Percentiles rank a stretch among this genome's conserved stretches.
These are phyloP conservation scores for Cenococcum geophilum DNA, from an alignment of 495 filamentous ascomycete genomes.

Conservation along the genomic window DNA sequence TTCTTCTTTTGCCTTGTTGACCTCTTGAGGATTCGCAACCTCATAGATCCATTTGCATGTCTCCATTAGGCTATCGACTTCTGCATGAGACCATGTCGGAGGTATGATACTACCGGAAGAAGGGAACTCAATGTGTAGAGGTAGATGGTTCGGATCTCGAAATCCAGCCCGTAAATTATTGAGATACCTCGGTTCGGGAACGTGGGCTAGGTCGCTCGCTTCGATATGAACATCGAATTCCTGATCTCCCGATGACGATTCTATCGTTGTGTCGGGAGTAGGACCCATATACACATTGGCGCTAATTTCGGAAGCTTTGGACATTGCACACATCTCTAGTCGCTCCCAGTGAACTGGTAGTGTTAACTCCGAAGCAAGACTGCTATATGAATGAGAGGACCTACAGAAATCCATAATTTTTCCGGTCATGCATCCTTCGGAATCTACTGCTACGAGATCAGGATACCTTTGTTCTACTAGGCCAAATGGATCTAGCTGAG, in stretches of 20 bases:
- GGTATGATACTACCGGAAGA: conserved; percentile 85
- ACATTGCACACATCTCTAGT: conserved; percentile 89
- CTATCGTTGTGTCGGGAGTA: conserved; percentile 62
- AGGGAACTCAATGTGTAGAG: conserved; percentile 72
- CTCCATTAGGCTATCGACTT: conserved; percentile 75
- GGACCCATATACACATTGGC: conserved; percentile 87
- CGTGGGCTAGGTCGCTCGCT: conserved; percentile 70
- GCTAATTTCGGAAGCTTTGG: conserved; percentile 77
- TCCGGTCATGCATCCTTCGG: conserved; percentile 64
- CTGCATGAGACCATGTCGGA: conserved; percentile 68
- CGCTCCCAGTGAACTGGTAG: conserved; percentile 71
- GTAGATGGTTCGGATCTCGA: conserved; percentile 32
- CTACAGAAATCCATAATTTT: conserved; percentile 82
- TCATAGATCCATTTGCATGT: conserved; percentile 86
- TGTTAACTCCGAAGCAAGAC: neutral
- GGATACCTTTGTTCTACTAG: conserved; percentile 68
- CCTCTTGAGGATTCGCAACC: conserved; percentile 53
- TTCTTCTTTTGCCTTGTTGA: conserved; percentile 34
- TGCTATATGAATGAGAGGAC: conserved; percentile 23
- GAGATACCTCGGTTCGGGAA: conserved; percentile 51
- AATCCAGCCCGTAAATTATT: conserved; percentile 55
- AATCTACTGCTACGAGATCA: conserved; percentile 67
- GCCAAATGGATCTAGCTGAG: conserved; percentile 52
- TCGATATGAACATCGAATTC: conserved; percentile 74
- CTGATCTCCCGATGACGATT: conserved; percentile 28